These are phyloP conservation scores for Aspergillus bertholletiae DNA, from an alignment of 495 filamentous ascomycete species.

Conservation along the genomic window DNA sequence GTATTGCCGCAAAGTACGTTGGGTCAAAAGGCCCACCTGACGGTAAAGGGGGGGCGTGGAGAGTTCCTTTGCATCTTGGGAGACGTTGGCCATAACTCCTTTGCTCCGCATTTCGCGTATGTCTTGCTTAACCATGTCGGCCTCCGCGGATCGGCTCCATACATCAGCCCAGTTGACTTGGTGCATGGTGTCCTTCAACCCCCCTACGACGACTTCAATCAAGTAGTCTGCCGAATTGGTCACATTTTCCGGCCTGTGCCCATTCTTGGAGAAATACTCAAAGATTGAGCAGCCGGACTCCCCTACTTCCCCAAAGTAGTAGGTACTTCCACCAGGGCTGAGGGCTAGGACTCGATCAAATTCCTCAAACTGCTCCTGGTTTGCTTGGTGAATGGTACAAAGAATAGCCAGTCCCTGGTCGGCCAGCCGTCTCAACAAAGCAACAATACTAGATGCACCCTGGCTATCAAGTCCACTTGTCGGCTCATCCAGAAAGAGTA, in stretches of 20 bases:
- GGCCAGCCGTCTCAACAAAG: slow-evolving; percentile 80
- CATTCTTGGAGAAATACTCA: slow-evolving; percentile 50
- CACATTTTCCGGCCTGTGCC: slow-evolving; percentile 29
- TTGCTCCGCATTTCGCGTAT: slow-evolving; percentile 59
- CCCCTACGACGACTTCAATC: slow-evolving; percentile 82
- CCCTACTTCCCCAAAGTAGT: slow-evolving; percentile 73
- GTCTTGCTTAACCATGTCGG: slow-evolving; percentile 58
- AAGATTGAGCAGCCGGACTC: slow-evolving; percentile 45
- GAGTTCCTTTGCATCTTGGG: slow-evolving; percentile 40
- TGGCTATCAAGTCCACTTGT: slow-evolving; percentile 84
- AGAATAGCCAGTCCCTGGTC: slow-evolving; percentile 71
- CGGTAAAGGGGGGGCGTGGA: slow-evolving; percentile 63
- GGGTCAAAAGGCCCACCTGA: slow-evolving; percentile 62
- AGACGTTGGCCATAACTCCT: slow-evolving; percentile 36
- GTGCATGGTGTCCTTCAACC: slow-evolving; percentile 60
- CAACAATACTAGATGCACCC: slow-evolving; percentile 75
- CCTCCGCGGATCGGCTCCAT: slow-evolving; percentile 71
- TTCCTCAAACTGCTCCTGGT: slow-evolving; percentile 64
- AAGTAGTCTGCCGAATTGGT: slow-evolving; percentile 84
- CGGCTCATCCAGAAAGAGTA: slow-evolving; percentile 82
- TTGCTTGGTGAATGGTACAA: slow-evolving; percentile 82
- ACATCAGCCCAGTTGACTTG: slow-evolving; percentile 72
- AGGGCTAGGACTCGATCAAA: slow-evolving; percentile 75
- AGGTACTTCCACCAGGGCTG: slow-evolving; percentile 65
- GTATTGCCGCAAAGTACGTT: slow-evolving; percentile 62